A percentile compares a stretch with the other conserved stretches of the same genome.
phyloP scores from a whole-genome alignment of 768 basidiomycete species.

The Kwoniella sp. region DNA sequence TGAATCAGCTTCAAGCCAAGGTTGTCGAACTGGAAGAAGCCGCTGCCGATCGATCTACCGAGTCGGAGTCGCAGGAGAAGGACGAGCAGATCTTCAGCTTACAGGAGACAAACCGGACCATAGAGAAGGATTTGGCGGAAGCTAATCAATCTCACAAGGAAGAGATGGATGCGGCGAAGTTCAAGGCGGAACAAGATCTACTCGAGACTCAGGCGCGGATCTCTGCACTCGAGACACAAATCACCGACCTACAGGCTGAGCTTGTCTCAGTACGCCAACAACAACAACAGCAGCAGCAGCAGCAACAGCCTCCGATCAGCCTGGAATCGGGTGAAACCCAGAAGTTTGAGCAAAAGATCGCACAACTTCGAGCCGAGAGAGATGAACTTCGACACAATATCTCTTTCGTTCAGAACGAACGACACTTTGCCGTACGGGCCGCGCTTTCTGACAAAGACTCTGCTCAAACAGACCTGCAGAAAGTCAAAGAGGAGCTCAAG shows the following conservation, averaged over 20 bases:
- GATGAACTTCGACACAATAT: conserved; percentile 50
- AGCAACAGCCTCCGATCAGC: background rate
- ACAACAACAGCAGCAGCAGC: background rate
- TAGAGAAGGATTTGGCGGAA: background rate
- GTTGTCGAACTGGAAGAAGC: conserved; percentile 34
- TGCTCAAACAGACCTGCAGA: conserved; percentile 31
- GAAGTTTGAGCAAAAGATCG: conserved; percentile 36
- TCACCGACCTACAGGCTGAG: conserved; percentile 20
- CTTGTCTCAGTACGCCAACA: background rate
- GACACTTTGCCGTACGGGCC: conserved; percentile 43
- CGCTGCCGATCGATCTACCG: conserved; percentile 47
- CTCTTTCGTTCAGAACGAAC: conserved; percentile 50
- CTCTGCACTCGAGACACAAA: conserved; percentile 11
- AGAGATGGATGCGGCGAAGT: conserved; percentile 16
- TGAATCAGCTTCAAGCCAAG: conserved; percentile 21
- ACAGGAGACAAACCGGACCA: conserved; percentile 17
- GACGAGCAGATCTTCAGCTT: conserved; percentile 43
- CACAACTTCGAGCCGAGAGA: conserved; percentile 50
- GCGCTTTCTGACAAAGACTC: conserved; percentile 35
- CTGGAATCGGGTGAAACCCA: conserved; percentile 1
- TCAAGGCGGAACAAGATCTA: conserved; percentile 18
- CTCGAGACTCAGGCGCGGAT: conserved; percentile 7
- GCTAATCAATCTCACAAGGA: conserved; percentile 9
- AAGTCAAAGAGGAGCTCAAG: conserved; percentile 26
- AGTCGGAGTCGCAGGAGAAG: conserved; percentile 39